Evolutionary conservation across 1,139 yeast species (phyloP).

Genomic region (Yarrowia galli): DNA sequence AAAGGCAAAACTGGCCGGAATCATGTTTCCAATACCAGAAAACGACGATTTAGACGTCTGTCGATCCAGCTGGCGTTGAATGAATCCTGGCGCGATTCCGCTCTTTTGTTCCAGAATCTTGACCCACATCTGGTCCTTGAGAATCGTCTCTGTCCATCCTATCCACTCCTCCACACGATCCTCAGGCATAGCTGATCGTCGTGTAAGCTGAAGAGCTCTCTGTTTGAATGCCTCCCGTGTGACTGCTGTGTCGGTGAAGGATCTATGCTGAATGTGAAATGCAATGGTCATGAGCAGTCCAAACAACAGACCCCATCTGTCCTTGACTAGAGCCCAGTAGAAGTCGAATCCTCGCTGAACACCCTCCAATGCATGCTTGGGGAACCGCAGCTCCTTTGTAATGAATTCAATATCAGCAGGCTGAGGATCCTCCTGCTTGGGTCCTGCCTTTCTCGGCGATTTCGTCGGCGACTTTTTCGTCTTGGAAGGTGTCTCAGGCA

Average conservation of each 20-base stretch:
- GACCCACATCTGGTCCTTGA: slow-evolving; percentile 52
- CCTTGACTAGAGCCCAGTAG: slow-evolving; percentile 50
- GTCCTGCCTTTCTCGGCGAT: slow-evolving; percentile 41
- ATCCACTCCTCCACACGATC: slow-evolving; percentile 49
- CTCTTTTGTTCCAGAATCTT: slow-evolving; percentile 43
- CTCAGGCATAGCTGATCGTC: slow-evolving; percentile 40
- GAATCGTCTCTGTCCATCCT: slow-evolving; percentile 49
- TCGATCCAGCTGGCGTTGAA: slow-evolving; percentile 43
- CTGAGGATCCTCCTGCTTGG: slow-evolving; percentile 45
- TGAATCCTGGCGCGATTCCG: slow-evolving; percentile 43
- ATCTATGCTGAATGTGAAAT: slow-evolving; percentile 49
- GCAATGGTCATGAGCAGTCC: slow-evolving; percentile 50
- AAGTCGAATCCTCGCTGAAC: slow-evolving; percentile 48
- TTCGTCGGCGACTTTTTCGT: slow-evolving; percentile 36
- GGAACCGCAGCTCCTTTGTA: slow-evolving; percentile 45
- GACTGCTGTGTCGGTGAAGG: slow-evolving; percentile 39
- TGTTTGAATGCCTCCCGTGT: slow-evolving; percentile 38
- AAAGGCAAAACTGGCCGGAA: slow-evolving; percentile 44
- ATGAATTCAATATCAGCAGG: slow-evolving; percentile 44
- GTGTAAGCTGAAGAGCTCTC: slow-evolving; percentile 39
- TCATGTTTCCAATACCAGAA: slow-evolving; percentile 49
- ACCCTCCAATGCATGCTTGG: slow-evolving; percentile 46
- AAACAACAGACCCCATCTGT: slow-evolving; percentile 51
- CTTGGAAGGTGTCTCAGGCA: slow-evolving; percentile 40
- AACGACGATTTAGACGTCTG: slow-evolving; percentile 42